Conservation (phyloP, 169 alveolate species). For the Cryptosporidium felis region DNA sequence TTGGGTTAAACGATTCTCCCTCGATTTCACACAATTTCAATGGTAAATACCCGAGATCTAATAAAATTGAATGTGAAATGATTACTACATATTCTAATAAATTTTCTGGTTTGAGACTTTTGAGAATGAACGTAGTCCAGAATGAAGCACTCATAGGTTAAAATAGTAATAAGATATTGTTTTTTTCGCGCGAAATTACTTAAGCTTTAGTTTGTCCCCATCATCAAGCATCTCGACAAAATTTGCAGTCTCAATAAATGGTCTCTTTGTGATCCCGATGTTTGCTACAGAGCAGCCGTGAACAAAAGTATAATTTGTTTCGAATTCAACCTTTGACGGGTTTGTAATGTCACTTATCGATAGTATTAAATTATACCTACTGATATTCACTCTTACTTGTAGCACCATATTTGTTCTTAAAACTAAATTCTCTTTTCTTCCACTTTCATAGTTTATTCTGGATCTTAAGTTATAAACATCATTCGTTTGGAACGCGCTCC, state of each 20-base stretch:
- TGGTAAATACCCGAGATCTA: constrained; percentile 31
- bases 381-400: constrained; percentile 66
- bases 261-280: constrained; percentile 55
- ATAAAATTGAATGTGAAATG: constrained; percentile 2
- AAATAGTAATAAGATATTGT: background rate
- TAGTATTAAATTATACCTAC: constrained; percentile 41
- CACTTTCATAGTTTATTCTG: constrained; percentile 33
- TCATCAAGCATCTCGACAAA: constrained; percentile 69
- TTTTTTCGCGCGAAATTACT: background rate
- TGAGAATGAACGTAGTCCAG: background rate
- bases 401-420: constrained; percentile 31
- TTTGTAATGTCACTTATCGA: constrained; percentile 46
- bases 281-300: constrained; percentile 44
- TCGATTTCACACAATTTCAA: background rate
- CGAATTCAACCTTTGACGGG: constrained; percentile 12
- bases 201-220: constrained; percentile 66
- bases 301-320: constrained; percentile 53
- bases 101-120: background rate
- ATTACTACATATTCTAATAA: background rate
- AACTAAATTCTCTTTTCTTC: constrained; percentile 26
- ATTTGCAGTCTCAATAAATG: constrained; percentile 65
- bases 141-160: background rate
- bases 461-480: constrained; percentile 59
- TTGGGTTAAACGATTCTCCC: background rate
- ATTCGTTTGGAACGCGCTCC: constrained; percentile 68